Base-by-base conservation (phyloP, 306 rosid species). In the Pterocarpus santalinus region DNA sequence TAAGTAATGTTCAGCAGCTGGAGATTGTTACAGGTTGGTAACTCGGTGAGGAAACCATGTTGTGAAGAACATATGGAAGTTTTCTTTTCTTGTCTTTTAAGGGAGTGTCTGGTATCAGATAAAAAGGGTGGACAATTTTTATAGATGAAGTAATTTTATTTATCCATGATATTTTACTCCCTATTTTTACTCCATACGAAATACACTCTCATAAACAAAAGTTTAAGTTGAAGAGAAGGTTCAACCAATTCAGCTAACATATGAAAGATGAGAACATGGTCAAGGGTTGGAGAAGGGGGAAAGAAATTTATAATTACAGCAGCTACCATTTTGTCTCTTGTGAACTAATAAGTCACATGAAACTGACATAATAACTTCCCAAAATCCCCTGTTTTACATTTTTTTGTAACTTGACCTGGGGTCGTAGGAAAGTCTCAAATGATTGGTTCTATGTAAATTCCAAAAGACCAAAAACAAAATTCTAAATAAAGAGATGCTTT, bases 1-100 rank as follows among this genome's bases (percentile, higher is more conserved):
- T 91, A 84, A 95, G 99, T 67, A 95, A 95, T 85, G 99, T 93
- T 80, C 89, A 84, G 79, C 92, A 86, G 85, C 92, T 95, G 81
- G 93, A 95, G 94, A 92, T 95, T 82, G 97, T 95, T 47, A 95
- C 98, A 90, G 97, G 99, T 95, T 80, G 43, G 94, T 83, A 83
- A 44, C 36, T 82, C 80, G 49, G 78, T 81, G 67, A 12, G 53
- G 91, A 88, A 91, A 75, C 75, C 69, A 36, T 81, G 46, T 75
- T 88, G 85, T 69, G 88, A 10, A 69, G 87, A 88, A 75, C 86
- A 22, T 22, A 22, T 22, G 28, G 28, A 22, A 22, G 28, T 22
- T 22, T 22, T 22, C 28, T 22, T 22, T 22, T 22, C 28, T 22
- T 22, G 0, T 22, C 28, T 22, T 22, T 22, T 22, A 1, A 22